phyloP scores from a whole-genome alignment of 2,329 filamentous ascomycete genomes.

The Penicillium brevicompactum region DNA sequence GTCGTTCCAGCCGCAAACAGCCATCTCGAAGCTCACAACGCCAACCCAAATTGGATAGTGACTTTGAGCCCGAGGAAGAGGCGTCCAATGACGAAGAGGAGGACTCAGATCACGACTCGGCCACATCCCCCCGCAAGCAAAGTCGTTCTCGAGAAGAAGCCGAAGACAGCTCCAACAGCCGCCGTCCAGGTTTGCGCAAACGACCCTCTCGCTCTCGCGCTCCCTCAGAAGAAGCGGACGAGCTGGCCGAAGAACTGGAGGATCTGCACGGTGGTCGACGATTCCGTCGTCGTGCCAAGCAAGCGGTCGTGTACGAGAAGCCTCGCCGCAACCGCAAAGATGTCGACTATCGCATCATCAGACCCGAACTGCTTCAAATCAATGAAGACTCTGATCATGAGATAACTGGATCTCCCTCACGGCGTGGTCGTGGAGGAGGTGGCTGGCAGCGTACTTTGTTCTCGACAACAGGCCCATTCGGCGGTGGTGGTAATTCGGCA shows the following conservation, averaged over 20 bases:
- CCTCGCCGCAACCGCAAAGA: constrained; percentile 62
- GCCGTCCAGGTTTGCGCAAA: constrained; percentile 56
- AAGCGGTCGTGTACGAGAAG: constrained; percentile 44
- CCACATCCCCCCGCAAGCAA: constrained; percentile 46
- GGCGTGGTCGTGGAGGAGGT: constrained; percentile 62
- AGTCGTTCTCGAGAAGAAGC: constrained; percentile 48
- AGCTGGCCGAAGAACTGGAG: constrained; percentile 61
- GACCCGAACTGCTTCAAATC: constrained; percentile 69
- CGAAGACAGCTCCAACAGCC: constrained; percentile 49
- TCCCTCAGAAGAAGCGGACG: constrained; percentile 53
- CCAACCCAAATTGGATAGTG: constrained; percentile 60
- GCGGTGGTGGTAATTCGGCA: constrained; percentile 72
- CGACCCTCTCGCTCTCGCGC: constrained; percentile 50
- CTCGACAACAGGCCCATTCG: constrained; percentile 90
- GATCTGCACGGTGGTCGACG: constrained; percentile 53
- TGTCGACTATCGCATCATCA: constrained; percentile 84
- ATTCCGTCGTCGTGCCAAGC: constrained; percentile 40
- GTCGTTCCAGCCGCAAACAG: constrained; percentile 45
- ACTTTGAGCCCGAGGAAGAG: constrained; percentile 64
- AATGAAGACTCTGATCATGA: constrained; percentile 76
- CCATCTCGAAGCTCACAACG: constrained; percentile 46
- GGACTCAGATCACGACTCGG: constrained; percentile 53
- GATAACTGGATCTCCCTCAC: constrained; percentile 65
- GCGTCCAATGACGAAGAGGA: constrained; percentile 57
- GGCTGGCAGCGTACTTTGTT: constrained; percentile 80